These are phyloP conservation scores for Chrysosporium keratinophilum DNA, from an alignment of 2,329 filamentous ascomycete species.

Conservation along the genomic window DNA sequence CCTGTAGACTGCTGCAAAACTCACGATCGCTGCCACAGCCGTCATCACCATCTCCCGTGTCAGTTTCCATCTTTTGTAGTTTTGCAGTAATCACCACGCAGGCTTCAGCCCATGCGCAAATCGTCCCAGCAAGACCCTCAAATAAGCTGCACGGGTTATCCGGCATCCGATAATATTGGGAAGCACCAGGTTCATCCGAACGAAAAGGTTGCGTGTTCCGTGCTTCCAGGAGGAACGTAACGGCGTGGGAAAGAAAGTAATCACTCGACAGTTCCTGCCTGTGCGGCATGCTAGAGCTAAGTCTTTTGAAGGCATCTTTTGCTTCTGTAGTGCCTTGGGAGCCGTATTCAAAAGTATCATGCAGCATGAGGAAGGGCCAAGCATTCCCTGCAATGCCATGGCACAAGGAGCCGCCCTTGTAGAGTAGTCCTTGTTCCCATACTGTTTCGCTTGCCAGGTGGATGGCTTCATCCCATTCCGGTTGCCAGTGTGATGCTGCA, in stretches of 20 bases:
- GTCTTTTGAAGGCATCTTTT: constrained; percentile 19
- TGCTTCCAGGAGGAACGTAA: constrained; percentile 31
- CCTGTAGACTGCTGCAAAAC: neutral
- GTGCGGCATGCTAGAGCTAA: constrained; percentile 7
- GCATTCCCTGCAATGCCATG: constrained; percentile 36
- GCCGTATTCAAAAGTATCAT: constrained; percentile 30
- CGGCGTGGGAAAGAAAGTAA: constrained; percentile 30
- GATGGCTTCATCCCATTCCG: constrained; percentile 31
- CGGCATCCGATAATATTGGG: constrained; percentile 33
- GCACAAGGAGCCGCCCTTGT: constrained; percentile 34
- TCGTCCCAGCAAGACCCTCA: constrained; percentile 32
- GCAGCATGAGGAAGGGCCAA: constrained; percentile 31
- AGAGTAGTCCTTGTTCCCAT: constrained; percentile 35
- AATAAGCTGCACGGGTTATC: constrained; percentile 33
- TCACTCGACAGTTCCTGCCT: constrained; percentile 23
- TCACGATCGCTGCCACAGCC: neutral
- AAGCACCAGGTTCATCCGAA: constrained; percentile 18
- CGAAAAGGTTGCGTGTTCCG: constrained; percentile 31
- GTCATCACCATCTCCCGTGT: neutral
- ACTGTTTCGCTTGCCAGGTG: constrained; percentile 26
- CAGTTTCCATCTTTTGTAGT: constrained; percentile 26
- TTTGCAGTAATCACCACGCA: constrained; percentile 28
- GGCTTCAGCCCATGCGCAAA: constrained; percentile 36
- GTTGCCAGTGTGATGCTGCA: constrained; percentile 26
- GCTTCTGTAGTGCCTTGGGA: constrained; percentile 18